A percentile compares a stretch with the other conserved stretches of the same genome.
These are phyloP conservation scores for Schoenoplectus tabernaemontani DNA, from an alignment of 202 grass and related monocot species.

Conservation along the genomic window DNA sequence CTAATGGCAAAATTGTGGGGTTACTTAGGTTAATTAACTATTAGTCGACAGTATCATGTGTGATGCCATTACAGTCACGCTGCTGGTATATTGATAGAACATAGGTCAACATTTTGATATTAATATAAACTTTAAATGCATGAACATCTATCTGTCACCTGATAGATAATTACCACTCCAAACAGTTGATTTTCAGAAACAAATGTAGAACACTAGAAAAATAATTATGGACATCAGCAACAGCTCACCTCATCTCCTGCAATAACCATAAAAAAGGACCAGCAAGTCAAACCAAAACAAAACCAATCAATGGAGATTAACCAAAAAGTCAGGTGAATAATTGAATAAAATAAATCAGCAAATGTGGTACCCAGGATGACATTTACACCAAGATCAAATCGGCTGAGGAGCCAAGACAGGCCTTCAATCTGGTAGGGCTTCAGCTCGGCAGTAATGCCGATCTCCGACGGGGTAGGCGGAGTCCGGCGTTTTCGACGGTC, in stretches of 20 bases:
- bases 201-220: background rate
- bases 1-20: background rate
- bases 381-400: constrained; percentile 81
- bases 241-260: constrained; percentile 68
- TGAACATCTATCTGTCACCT: background rate
- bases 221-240: background rate
- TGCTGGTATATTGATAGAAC: background rate
- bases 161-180: background rate
- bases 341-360: background rate
- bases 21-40: background rate
- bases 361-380: constrained; percentile 47
- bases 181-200: background rate
- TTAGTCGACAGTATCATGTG: background rate
- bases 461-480: constrained; percentile 15
- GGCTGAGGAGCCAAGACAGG: constrained; percentile 68
- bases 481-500: background rate
- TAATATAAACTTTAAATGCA: background rate
- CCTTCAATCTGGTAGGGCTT: constrained; percentile 81
- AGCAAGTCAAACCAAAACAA: background rate
- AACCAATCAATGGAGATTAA: background rate
- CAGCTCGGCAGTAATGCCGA: constrained; percentile 56
- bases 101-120: background rate
- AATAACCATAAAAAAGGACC: background rate
- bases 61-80: background rate
- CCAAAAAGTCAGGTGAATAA: background rate